Evolutionary conservation across 2,329 filamentous ascomycete species (phyloP).

Genomic region (Hymenoscyphus fructigenus): DNA sequence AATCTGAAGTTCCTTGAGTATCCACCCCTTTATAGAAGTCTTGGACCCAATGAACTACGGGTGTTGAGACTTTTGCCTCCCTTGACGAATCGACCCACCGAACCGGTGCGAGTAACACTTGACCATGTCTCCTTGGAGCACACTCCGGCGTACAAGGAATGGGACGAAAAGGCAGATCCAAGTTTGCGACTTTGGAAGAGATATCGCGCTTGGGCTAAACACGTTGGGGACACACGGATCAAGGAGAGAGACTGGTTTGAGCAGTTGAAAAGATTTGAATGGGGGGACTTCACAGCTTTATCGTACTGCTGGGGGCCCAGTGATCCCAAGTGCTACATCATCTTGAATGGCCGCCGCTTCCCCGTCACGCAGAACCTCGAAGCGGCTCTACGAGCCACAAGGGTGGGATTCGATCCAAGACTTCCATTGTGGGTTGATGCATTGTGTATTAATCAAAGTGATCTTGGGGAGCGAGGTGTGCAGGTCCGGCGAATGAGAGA

Average conservation of each 20-base stretch:
- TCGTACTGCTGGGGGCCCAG: neutral
- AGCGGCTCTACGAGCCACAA: neutral
- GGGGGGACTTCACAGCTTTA: neutral
- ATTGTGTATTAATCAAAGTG: neutral
- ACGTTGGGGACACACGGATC: neutral
- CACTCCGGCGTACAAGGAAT: neutral
- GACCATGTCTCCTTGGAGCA: conserved; percentile 2
- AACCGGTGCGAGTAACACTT: neutral
- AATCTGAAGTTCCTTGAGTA: neutral
- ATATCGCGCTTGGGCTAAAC: neutral
- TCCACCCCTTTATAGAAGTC: neutral
- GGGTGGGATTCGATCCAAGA: neutral
- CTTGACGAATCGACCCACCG: neutral
- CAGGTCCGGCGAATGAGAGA: neutral
- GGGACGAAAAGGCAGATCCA: neutral
- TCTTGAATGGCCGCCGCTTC: neutral
- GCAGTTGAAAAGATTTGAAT: neutral
- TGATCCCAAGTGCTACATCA: neutral
- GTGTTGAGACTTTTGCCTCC: neutral
- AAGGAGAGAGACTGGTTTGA: neutral
- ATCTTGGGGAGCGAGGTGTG: neutral
- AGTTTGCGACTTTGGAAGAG: neutral
- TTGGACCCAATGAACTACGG: neutral
- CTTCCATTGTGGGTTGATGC: neutral
- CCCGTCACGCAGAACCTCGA: neutral